Evolutionary conservation across 352 stramenopile species (phyloP), one percentile per base, ranked within the genome.

Genomic region (Phytophthora idaei): DNA sequence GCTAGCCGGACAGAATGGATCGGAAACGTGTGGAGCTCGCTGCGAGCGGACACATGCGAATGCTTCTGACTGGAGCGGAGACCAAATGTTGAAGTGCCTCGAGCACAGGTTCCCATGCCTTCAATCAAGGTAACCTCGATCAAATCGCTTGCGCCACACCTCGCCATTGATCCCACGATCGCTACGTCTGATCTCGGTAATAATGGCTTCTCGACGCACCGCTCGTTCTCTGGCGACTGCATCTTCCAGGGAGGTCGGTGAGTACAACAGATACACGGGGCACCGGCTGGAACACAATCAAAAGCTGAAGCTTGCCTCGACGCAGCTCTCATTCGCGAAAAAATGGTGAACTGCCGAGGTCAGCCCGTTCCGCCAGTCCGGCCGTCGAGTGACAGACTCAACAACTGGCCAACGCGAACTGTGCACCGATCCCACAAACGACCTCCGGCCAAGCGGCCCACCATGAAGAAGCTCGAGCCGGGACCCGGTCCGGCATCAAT

Each of bases 291-390:
- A 3, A 58, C n/a, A 46, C 49, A 41, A 34, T 34, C 29, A 34
- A 10, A 44, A 57, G 4, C 46, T 32, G n/a, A 42, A 64, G 57
- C 12, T 45, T 29, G 28, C 32, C 15, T 57, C 25, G 41, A 41
- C 5, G 27, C 6, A 12, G 44, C 14, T 39, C 2, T 21, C 61
- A 74, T 71, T 71, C 44, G 3, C 28, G 45, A 63, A 71, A 71
- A 51, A 34, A 74, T 74, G 67, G 56, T 71, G 12, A 74, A 71
- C 67, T 71, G 67, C 62, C 67, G 56, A 71, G 67, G 62, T 28
- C 67, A 74, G 37, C 67, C 55, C 5, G 27, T 39, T 45, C 53
- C 39, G 47, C 41, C 29, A 46, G 49, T 46, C 15, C 50, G 49
- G 34, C 14, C 37, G 36, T 9, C 34, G 6, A 58, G 15, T 46